Conservation (phyloP, 257 asterid species). For the Solanum clarkiae region DNA sequence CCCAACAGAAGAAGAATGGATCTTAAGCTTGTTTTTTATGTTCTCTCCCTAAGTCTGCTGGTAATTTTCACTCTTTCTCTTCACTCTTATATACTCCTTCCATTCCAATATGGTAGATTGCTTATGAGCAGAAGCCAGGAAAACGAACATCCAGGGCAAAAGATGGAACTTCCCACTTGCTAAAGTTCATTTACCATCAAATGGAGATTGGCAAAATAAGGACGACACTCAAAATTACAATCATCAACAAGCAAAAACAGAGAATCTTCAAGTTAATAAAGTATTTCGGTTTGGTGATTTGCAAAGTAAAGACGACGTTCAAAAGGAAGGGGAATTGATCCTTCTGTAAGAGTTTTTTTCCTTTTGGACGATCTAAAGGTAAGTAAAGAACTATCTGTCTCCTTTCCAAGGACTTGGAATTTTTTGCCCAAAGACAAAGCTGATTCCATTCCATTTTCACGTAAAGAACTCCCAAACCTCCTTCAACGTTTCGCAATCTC, state of each 20-base stretch:
- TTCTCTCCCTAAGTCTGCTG: not conserved
- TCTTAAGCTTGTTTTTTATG: not conserved
- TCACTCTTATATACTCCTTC: not conserved
- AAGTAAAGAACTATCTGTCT: slow-evolving; percentile 35
- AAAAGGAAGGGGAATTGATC: slow-evolving; percentile 6
- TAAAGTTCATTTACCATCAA: not conserved
- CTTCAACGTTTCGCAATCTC: slow-evolving; percentile 38
- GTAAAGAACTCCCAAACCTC: slow-evolving; percentile 24
- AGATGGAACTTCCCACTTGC: not conserved
- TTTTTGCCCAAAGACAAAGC: slow-evolving; percentile 40
- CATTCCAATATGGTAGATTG: slow-evolving; percentile 12
- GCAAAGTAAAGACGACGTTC: not conserved
- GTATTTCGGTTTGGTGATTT: not conserved
- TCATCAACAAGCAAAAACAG: not conserved
- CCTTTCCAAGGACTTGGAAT: slow-evolving; percentile 40
- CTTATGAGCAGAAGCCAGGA: slow-evolving; percentile 7
- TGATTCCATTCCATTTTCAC: slow-evolving; percentile 49
- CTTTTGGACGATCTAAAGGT: slow-evolving; percentile 31
- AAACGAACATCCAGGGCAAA: not conserved
- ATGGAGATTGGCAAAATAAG: not conserved
- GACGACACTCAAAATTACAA: not conserved
- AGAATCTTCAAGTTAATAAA: accelerated
- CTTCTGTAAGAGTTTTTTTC: slow-evolving; percentile 51
- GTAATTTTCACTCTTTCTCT: not conserved
- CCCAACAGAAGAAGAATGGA: not conserved